Evolutionary conservation across 805 yeast genomes (phyloP), one percentile per base, ranked within the genome.

Genomic region (Millerago galiae): DNA sequence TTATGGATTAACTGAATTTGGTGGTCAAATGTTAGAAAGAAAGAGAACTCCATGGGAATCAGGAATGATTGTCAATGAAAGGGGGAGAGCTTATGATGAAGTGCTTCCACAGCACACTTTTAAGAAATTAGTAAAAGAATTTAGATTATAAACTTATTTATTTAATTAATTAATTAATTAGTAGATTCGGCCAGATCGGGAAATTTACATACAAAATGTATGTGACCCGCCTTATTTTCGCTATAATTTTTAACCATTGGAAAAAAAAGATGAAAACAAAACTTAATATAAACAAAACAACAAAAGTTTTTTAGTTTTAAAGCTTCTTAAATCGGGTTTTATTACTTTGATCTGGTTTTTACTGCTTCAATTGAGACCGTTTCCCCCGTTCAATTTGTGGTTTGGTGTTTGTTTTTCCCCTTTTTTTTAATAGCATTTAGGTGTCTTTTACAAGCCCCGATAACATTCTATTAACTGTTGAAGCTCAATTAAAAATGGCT

Each of bases 11-110:
- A 68, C 75, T 56, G 66, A 75, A 38, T 58, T 58, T 47, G 84
- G 82, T 4, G 68, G 72, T 8, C 83, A 78, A 53, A 71, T 83
- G 75, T 58, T 59, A 27, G 51, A 62, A 4, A 65, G 65, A 35
- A 60, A 63, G 38, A 64, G 89, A 49, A 64, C 75, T 1, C 66
- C 62, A 0, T 79, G 74, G 67, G 90, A 83, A 53, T 57, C 65
- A 21, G 66, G 64, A 25, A 68, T 83, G 69, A 77, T 80, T 32
- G 59, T 58, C 8, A 65, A 65, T 38, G 49, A 53, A 5, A 47
- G 50, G n/a, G 53, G 51, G 1, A 46, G 46, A n/a, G 40, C 42
- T 18, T 67, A 57, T 42, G 53, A 51, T 2, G 66, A 66, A 28
- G 66, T 66, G 3, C 36, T 67, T 3, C 70, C 71, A 1, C 28